phyloP scores from a whole-genome alignment of 768 basidiomycete species.

The Termitomyces sp. region DNA sequence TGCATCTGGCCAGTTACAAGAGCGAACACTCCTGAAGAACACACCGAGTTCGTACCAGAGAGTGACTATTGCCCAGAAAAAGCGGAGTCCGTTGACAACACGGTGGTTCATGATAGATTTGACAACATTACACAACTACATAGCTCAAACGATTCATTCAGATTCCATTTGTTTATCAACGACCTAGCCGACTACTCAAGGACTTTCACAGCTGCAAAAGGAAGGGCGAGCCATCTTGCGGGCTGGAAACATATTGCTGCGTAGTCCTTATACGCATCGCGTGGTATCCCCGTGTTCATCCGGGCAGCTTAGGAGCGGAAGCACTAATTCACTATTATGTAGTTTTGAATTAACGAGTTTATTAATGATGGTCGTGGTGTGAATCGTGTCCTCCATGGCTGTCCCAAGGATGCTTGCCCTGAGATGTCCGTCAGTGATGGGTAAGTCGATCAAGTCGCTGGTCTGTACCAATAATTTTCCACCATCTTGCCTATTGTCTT shows the following conservation, averaged over 20 bases:
- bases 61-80: slow-evolving; percentile 56
- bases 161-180: neutral
- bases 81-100: slow-evolving; percentile 34
- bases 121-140: neutral
- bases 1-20: slow-evolving; percentile 60
- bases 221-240: neutral
- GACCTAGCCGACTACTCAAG: neutral
- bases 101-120: slow-evolving; percentile 3
- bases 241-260: too few relatives aligned
- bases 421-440: slow-evolving; percentile 1
- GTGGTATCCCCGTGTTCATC: neutral
- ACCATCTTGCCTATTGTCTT: slow-evolving; percentile 58
- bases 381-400: slow-evolving; percentile 24
- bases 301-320: neutral
- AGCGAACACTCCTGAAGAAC: slow-evolving; percentile 40
- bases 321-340: neutral
- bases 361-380: slow-evolving; percentile 36
- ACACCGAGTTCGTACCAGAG: slow-evolving; percentile 66
- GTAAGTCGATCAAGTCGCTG: neutral
- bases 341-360: slow-evolving; percentile 4
- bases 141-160: neutral
- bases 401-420: slow-evolving; percentile 51
- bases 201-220: neutral
- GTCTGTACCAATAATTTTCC: slow-evolving; percentile 61
- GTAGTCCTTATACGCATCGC: neutral